Conservation (phyloP, 768 basidiomycete genomes). For the Tylopilus plumbeoviolaceoides region DNA sequence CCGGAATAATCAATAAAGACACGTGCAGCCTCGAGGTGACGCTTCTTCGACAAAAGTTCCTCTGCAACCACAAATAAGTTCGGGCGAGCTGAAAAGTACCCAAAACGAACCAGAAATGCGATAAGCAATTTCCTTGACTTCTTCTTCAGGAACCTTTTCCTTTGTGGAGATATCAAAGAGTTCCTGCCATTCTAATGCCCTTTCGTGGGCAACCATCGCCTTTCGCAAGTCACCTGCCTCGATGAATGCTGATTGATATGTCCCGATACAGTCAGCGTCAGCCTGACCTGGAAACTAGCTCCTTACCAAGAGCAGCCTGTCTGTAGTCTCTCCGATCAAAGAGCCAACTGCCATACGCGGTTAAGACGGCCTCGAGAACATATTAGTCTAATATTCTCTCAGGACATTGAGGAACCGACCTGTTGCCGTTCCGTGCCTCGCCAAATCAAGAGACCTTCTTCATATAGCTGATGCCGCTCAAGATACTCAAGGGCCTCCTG, state of each 20-base stretch:
- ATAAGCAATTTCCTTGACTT: constrained; percentile 62
- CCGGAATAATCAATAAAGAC: constrained; percentile 82
- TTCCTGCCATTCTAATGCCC: constrained; percentile 86
- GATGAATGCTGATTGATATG: constrained; percentile 55
- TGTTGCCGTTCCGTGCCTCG: constrained; percentile 56
- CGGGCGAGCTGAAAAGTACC: background rate
- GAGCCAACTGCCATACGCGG: constrained; percentile 81
- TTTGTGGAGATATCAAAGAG: constrained; percentile 75
- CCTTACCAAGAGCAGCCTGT: constrained; percentile 76
- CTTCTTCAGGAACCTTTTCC: constrained; percentile 47
- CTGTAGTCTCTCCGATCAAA: constrained; percentile 80
- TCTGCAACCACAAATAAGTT: constrained; percentile 44
- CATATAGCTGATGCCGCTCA: constrained; percentile 72
- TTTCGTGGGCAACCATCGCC: constrained; percentile 86
- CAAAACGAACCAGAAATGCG: constrained; percentile 68
- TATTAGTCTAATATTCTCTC: constrained; percentile 5
- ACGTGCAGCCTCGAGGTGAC: constrained; percentile 73
- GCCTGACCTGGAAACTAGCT: background rate
- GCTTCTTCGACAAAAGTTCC: constrained; percentile 75
- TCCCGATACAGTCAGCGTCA: constrained; percentile 4
- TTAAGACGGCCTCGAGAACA: constrained; percentile 54
- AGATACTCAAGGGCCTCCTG: constrained; percentile 78
- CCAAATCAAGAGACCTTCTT: constrained; percentile 73
- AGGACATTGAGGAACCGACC: constrained; percentile 36
- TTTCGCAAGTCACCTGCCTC: constrained; percentile 61